These are phyloP conservation scores for Stachybotrys chartarum DNA, from an alignment of 2,329 filamentous ascomycete genomes.

Conservation along the genomic window DNA sequence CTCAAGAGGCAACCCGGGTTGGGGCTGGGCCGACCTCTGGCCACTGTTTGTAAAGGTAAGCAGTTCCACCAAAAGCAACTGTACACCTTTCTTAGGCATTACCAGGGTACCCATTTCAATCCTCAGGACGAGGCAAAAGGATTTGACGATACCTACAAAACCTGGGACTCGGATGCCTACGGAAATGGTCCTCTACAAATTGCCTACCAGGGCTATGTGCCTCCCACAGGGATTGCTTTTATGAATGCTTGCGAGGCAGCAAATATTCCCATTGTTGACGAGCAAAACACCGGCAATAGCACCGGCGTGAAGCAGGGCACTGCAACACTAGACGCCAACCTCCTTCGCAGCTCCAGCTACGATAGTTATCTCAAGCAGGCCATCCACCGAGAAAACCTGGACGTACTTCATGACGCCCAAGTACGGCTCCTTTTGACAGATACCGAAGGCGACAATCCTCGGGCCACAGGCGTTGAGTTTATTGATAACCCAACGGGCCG, in stretches of 20 bases:
- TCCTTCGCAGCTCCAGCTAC: conserved; percentile 16
- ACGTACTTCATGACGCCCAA: conserved; percentile 16
- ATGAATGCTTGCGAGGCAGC: conserved; percentile 13
- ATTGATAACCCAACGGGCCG: conserved; percentile 14
- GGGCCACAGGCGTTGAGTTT: conserved; percentile 14
- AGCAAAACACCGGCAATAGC: conserved; percentile 17
- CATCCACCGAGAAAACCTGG: conserved; percentile 10
- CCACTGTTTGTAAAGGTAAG: neutral
- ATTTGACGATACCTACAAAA: conserved; percentile 17
- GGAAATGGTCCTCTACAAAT: conserved; percentile 16
- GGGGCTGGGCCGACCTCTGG: neutral
- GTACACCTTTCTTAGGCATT: neutral
- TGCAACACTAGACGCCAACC: conserved; percentile 12
- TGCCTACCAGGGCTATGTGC: conserved; percentile 18
- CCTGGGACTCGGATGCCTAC: conserved; percentile 16
- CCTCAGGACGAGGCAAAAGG: conserved; percentile 10
- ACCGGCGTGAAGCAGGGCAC: conserved; percentile 19
- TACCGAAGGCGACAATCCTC: conserved; percentile 7
- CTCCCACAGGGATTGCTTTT: conserved; percentile 18
- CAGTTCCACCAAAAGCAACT: neutral
- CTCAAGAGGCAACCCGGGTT: neutral
- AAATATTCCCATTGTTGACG: conserved; percentile 14
- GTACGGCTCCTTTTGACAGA: conserved; percentile 4
- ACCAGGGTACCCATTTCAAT: conserved; percentile 12
- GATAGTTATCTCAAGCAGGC: conserved; percentile 15